phyloP scores from a whole-genome alignment of 2,329 filamentous ascomycete genomes.

The Paracoccidioides lutzii region DNA sequence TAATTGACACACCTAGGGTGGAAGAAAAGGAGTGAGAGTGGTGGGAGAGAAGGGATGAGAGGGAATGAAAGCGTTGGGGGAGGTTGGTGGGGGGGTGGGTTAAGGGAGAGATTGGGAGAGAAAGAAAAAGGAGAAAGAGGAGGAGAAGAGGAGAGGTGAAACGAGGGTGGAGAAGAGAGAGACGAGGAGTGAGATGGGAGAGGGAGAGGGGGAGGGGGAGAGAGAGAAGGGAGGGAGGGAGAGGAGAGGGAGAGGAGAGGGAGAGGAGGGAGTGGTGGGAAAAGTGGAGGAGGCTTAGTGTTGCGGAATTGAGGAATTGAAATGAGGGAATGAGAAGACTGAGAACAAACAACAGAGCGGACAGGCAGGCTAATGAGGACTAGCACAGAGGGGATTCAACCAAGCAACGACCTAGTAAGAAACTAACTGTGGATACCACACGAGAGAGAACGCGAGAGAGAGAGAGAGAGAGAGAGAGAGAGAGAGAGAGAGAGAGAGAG shows the following conservation, averaged over 20 bases:
- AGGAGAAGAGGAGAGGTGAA: conserved; percentile 1
- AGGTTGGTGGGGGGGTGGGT: too few relatives aligned
- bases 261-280: not conserved
- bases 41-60: not conserved
- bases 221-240: not conserved
- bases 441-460: too few relatives aligned
- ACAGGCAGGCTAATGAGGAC: not conserved
- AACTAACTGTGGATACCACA: too few relatives aligned
- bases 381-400: not conserved
- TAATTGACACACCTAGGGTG: conserved; percentile 2
- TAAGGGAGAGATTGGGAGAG: conserved; percentile 3
- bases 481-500: too few relatives aligned
- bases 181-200: not conserved
- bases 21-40: conserved; percentile 1
- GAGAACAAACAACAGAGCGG: not conserved
- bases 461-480: too few relatives aligned
- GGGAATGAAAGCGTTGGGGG: not conserved
- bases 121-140: not conserved
- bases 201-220: not conserved
- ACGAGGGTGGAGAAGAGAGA: too few relatives aligned
- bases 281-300: too few relatives aligned
- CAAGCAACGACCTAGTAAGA: not conserved
- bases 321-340: not conserved
- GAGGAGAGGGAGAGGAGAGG: not conserved
- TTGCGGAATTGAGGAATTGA: not conserved